Evolutionary conservation across 2,329 filamentous ascomycete species (phyloP).

Genomic region (Atkinsonella hypoxylon): DNA sequence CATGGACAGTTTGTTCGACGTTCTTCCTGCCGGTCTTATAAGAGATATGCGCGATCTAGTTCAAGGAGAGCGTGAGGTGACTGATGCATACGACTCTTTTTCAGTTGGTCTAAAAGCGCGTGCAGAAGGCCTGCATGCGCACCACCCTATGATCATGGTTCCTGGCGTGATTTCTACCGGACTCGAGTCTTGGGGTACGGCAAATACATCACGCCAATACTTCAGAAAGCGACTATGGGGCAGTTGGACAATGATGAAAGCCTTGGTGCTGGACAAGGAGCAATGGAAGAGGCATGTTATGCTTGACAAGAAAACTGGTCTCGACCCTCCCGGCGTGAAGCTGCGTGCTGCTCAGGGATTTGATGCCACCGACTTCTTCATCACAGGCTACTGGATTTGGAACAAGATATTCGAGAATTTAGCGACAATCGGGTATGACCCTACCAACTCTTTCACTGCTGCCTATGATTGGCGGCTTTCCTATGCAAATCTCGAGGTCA

Average conservation of each 20-base stretch:
- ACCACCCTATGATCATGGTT: conserved; percentile 92
- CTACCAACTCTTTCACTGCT: conserved; percentile 58
- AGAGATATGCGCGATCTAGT: conserved; percentile 78
- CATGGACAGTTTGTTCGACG: conserved; percentile 77
- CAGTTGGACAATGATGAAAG: conserved; percentile 98
- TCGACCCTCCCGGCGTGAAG: conserved; percentile 86
- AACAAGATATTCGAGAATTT: conserved; percentile 97
- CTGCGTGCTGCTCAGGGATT: conserved; percentile 90
- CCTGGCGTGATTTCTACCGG: conserved; percentile 96
- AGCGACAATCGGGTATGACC: conserved; percentile 91
- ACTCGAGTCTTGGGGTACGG: conserved; percentile 91
- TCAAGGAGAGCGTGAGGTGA: conserved; percentile 69
- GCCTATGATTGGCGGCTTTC: conserved; percentile 87
- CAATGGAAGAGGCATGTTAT: conserved; percentile 95
- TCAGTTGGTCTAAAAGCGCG: conserved; percentile 76
- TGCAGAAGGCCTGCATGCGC: conserved; percentile 65
- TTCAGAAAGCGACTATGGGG: conserved; percentile 94
- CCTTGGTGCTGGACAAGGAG: conserved; percentile 84
- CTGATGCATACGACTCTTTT: conserved; percentile 88
- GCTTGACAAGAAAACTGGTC: conserved; percentile 81
- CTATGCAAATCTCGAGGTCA: conserved; percentile 76
- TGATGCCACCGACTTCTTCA: conserved; percentile 93
- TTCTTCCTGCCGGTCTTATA: conserved; percentile 73
- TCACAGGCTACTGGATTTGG: conserved; percentile 94
- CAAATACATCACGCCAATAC: conserved; percentile 72